Evolutionary conservation across 179 eudicot species (phyloP).

Genomic region (Dionaea muscipula): DNA sequence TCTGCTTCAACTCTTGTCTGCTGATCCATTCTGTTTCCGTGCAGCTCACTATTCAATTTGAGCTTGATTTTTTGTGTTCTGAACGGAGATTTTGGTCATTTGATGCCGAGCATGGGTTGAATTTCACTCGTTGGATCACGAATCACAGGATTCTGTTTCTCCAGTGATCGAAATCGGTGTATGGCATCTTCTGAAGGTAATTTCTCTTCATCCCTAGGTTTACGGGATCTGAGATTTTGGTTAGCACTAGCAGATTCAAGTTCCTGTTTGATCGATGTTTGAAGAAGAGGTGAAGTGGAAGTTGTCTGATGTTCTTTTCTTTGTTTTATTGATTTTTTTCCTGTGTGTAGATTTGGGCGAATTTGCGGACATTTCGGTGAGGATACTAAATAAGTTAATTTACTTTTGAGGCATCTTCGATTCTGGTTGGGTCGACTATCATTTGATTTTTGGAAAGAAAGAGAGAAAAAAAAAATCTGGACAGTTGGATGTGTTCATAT

Average conservation of each 20-base stretch:
- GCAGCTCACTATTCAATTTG: not conserved
- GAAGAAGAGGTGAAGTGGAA: not conserved
- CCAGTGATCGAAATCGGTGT: not conserved
- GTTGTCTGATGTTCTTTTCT: no score
- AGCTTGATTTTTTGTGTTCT: not conserved
- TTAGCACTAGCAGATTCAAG: not conserved
- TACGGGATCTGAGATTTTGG: not conserved
- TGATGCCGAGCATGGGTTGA: conserved; percentile 22
- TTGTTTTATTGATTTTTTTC: not conserved
- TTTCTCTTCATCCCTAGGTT: not conserved
- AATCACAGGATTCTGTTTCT: not conserved
- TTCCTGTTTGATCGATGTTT: not conserved
- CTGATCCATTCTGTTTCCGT: not conserved
- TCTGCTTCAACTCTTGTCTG: no score
- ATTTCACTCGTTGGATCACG: not conserved
- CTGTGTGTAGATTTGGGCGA: conserved; percentile 36
- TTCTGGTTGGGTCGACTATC: conserved; percentile 10
- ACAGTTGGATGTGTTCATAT: no score
- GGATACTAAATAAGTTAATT: conserved; percentile 42
- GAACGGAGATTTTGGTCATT: not conserved
- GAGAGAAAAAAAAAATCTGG: conserved; percentile 2
- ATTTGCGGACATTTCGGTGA: conserved; percentile 48
- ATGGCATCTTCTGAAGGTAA: conserved; percentile 15
- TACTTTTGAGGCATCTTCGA: conserved; percentile 19
- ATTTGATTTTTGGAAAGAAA: conserved; percentile 2